Evolutionary conservation across 2,329 filamentous ascomycete species (phyloP).

Genomic region (Chrysoporthe austroafricana): DNA sequence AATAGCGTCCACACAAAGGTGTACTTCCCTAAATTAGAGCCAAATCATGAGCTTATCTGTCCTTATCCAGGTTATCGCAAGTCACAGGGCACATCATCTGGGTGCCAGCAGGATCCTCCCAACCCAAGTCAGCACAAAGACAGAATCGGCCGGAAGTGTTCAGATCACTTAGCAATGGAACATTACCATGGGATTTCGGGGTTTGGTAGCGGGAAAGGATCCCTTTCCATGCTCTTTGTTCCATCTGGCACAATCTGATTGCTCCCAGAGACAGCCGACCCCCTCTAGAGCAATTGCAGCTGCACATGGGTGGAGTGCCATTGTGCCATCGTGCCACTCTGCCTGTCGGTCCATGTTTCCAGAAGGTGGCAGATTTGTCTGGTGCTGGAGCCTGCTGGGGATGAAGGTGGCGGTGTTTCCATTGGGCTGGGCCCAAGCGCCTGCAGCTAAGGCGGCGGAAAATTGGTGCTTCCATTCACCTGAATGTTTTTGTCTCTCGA

Average conservation of each 20-base stretch:
- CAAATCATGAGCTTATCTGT: neutral
- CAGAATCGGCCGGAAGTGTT: neutral
- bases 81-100: neutral
- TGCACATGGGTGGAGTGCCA: neutral
- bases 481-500: too few species aligned
- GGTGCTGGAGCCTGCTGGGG: too few species aligned
- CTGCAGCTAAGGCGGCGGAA: too few species aligned
- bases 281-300: neutral
- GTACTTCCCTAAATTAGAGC: neutral
- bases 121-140: neutral
- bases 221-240: neutral
- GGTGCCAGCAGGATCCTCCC: neutral
- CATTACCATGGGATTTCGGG: neutral
- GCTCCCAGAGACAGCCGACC: neutral
- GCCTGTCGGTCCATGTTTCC: neutral
- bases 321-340: neutral
- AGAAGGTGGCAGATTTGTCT: too few species aligned
- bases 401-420: too few species aligned
- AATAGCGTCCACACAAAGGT: neutral
- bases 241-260: neutral
- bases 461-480: too few species aligned
- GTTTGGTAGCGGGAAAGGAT: neutral
- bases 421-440: too few species aligned
- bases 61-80: neutral
- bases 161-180: neutral